These are phyloP conservation scores for Tetrahymena elliotti DNA, from an alignment of 73 alveolate species.

Conservation along the genomic window DNA sequence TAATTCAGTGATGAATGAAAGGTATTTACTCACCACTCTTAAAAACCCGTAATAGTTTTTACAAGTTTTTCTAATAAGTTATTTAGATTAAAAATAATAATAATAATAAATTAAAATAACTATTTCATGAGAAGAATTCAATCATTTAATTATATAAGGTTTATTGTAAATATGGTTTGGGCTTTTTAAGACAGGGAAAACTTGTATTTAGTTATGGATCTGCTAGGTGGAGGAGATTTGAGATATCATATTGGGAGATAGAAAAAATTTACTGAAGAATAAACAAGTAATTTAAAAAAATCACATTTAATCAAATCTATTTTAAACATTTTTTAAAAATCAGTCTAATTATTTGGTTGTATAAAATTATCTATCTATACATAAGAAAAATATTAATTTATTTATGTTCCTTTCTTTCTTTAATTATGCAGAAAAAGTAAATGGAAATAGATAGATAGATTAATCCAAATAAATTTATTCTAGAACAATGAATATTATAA, in stretches of 20 bases:
- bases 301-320: too few species aligned
- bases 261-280: slow-evolving; percentile 80
- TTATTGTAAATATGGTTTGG: slow-evolving; percentile 82
- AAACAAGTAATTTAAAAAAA: slow-evolving; percentile 48
- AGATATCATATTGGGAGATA: slow-evolving; percentile 77
- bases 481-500: too few species aligned
- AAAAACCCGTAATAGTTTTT: slow-evolving; percentile 61
- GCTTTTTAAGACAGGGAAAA: slow-evolving; percentile 91
- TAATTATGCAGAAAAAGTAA: too few species aligned
- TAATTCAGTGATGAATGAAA: slow-evolving; percentile 67
- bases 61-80: slow-evolving; percentile 82
- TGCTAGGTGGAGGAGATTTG: slow-evolving; percentile 90
- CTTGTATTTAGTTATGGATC: slow-evolving; percentile 82
- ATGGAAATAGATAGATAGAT: too few species aligned
- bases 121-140: neutral
- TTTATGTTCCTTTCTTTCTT: too few species aligned
- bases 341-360: too few species aligned
- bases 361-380: too few species aligned
- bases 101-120: slow-evolving; percentile 54
- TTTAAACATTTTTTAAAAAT: too few species aligned
- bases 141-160: neutral
- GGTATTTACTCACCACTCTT: slow-evolving; percentile 53
- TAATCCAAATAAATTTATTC: too few species aligned
- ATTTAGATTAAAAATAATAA: slow-evolving; percentile 72
- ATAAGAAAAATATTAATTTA: too few species aligned